phyloP scores from a whole-genome alignment of 495 filamentous ascomycete genomes.

The Entonaema liquescens region DNA sequence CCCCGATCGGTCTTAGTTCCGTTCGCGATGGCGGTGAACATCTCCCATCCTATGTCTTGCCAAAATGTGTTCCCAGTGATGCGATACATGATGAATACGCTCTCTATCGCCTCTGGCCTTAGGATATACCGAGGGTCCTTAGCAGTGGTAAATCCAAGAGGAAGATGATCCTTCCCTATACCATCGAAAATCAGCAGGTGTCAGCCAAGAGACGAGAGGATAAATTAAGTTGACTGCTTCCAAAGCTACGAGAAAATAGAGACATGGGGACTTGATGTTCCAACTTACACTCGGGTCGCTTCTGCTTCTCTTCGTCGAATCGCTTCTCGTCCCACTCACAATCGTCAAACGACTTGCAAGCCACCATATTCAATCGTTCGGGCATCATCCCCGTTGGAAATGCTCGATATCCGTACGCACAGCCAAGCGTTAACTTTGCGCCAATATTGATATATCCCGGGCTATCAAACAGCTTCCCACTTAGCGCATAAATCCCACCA shows the following conservation, averaged over 20 bases:
- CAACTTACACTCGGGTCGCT: slow-evolving; percentile 42
- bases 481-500: slow-evolving; percentile 85
- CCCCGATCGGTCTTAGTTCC: slow-evolving; percentile 66
- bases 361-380: slow-evolving; percentile 69
- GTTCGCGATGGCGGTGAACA: slow-evolving; percentile 72
- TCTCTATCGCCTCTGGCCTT: slow-evolving; percentile 71
- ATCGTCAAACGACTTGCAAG: slow-evolving; percentile 66
- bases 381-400: slow-evolving; percentile 88
- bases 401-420: slow-evolving; percentile 83
- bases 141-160: slow-evolving; percentile 50
- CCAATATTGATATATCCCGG: slow-evolving; percentile 76
- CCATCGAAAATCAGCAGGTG: neutral
- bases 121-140: slow-evolving; percentile 56
- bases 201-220: neutral
- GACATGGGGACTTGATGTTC: neutral
- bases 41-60: slow-evolving; percentile 75
- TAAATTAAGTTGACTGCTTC: neutral
- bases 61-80: slow-evolving; percentile 71
- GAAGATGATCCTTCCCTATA: slow-evolving; percentile 43
- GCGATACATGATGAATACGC: slow-evolving; percentile 75
- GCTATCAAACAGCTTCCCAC: slow-evolving; percentile 74
- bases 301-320: slow-evolving; percentile 51
- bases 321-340: slow-evolving; percentile 77
- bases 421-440: slow-evolving; percentile 80
- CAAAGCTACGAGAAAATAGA: neutral